phyloP scores from a whole-genome alignment of 306 rosid genomes.

The Urtica urens region DNA sequence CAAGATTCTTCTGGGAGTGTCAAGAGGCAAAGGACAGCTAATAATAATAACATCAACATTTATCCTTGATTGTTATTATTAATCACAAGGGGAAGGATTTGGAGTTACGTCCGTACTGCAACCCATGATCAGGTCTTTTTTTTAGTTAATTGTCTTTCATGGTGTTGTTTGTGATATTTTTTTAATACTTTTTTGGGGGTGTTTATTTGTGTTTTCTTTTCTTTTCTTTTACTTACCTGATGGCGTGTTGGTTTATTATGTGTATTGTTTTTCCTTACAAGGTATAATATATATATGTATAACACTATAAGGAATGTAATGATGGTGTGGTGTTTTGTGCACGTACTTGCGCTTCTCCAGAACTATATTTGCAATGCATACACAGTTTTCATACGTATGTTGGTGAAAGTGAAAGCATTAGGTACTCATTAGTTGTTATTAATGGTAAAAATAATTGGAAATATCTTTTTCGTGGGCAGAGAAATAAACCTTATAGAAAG shows the following conservation, averaged over 20 bases:
- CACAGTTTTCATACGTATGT: not conserved
- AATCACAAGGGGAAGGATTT: too few relatives aligned
- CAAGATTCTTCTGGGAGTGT: conserved; percentile 49
- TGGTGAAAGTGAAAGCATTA: conserved; percentile 8
- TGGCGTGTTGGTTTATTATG: conserved; percentile 27
- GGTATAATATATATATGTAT: conserved; percentile 6
- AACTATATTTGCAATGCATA: not conserved
- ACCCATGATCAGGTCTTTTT: conserved; percentile 28
- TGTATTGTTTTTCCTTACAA: conserved; percentile 27
- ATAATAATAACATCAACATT: conserved; percentile 35
- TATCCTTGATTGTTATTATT: conserved; percentile 33
- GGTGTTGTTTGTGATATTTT: not conserved
- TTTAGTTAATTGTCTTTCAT: conserved; percentile 15
- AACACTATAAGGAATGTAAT: conserved; percentile 12
- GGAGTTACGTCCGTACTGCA: too few relatives aligned
- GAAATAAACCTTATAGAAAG: conserved; percentile 40
- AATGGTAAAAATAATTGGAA: conserved; percentile 20
- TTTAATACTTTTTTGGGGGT: not conserved
- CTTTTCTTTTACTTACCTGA: not conserved
- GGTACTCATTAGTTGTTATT: not conserved
- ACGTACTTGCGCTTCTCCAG: conserved; percentile 21
- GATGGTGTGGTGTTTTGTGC: conserved; percentile 27
- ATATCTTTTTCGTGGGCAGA: conserved; percentile 32
- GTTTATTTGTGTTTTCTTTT: not conserved
- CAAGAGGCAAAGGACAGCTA: conserved; percentile 78